These are phyloP conservation scores for Penicillium ochrochloron DNA, from an alignment of 495 filamentous ascomycete genomes.

Conservation along the genomic window DNA sequence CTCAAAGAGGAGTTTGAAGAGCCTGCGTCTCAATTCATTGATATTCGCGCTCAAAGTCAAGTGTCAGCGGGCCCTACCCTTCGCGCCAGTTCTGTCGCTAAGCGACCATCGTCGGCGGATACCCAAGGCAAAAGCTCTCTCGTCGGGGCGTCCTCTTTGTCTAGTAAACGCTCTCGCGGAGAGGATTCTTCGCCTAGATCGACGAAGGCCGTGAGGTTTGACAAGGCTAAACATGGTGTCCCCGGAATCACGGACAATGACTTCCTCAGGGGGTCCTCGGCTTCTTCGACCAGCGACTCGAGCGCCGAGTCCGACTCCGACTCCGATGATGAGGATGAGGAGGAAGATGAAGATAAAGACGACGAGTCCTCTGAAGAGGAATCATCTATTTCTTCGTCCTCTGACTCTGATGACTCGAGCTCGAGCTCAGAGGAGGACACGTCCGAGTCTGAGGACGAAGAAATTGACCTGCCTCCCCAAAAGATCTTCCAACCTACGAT, in stretches of 20 bases:
- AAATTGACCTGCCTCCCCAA: conserved; percentile 1
- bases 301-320: neutral
- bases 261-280: conserved; percentile 2
- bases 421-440: conserved; percentile 30
- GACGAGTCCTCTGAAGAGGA: conserved; percentile 30
- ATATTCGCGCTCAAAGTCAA: conserved; percentile 25
- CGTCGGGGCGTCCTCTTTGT: conserved; percentile 31
- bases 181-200: conserved; percentile 32
- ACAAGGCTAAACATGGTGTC: conserved; percentile 22
- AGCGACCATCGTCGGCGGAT: conserved; percentile 29
- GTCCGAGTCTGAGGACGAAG: conserved; percentile 38
- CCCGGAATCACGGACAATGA: conserved; percentile 4
- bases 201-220: conserved; percentile 45
- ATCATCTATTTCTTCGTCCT: conserved; percentile 19
- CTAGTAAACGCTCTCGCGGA: conserved; percentile 33
- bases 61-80: conserved; percentile 16
- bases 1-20: conserved; percentile 49
- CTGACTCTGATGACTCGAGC: conserved; percentile 38
- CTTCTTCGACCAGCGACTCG: conserved; percentile 6
- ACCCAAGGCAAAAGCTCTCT: conserved; percentile 23
- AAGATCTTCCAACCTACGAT: conserved; percentile 11
- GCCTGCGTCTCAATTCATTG: conserved; percentile 29
- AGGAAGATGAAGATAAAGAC: conserved; percentile 16
- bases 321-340: conserved; percentile 3
- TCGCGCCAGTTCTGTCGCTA: conserved; percentile 25